Percentiles rank a stretch among this genome's conserved stretches.
Conservation (phyloP, 805 yeast genomes). For the Kodamaea nitidulidarum region DNA sequence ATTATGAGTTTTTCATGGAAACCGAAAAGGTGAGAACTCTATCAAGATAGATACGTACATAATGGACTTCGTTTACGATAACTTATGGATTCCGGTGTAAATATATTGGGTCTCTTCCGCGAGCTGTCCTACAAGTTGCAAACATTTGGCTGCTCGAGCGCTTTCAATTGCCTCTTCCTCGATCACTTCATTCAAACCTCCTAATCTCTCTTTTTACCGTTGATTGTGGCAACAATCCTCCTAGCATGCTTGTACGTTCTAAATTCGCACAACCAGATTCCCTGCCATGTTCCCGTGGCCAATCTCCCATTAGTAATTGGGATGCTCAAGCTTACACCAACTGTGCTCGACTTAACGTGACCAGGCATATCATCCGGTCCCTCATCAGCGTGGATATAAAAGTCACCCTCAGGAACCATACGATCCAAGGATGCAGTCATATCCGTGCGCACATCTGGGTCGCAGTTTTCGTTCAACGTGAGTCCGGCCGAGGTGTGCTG, state of each 20-base stretch:
- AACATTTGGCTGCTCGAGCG: too few species aligned
- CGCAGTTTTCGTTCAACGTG: slow-evolving; percentile 75
- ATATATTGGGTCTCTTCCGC: too few species aligned
- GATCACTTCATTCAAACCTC: background rate
- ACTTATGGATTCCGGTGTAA: too few species aligned
- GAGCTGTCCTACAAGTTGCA: too few species aligned
- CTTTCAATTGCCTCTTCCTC: background rate
- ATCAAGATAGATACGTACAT: too few species aligned
- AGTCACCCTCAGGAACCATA: slow-evolving; percentile 61
- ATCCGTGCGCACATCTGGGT: slow-evolving; percentile 70
- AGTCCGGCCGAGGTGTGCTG: slow-evolving; percentile 80
- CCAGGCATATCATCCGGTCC: slow-evolving; percentile 87
- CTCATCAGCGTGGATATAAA: slow-evolving; percentile 65
- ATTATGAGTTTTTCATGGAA: background rate
- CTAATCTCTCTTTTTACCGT: slow-evolving; percentile 44
- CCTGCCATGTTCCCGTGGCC: slow-evolving; percentile 84
- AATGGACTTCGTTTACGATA: too few species aligned
- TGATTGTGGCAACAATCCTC: slow-evolving; percentile 66
- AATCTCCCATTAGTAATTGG: slow-evolving; percentile 68
- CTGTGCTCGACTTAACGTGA: slow-evolving; percentile 53
- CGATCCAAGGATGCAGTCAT: slow-evolving; percentile 60
- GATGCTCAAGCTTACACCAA: slow-evolving; percentile 59
- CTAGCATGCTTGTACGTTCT: slow-evolving; percentile 61
- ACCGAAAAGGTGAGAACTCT: background rate
- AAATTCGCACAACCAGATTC: slow-evolving; percentile 73